Conservation (phyloP, 2,329 filamentous ascomycete species). For the Neofusicoccum sp. region DNA sequence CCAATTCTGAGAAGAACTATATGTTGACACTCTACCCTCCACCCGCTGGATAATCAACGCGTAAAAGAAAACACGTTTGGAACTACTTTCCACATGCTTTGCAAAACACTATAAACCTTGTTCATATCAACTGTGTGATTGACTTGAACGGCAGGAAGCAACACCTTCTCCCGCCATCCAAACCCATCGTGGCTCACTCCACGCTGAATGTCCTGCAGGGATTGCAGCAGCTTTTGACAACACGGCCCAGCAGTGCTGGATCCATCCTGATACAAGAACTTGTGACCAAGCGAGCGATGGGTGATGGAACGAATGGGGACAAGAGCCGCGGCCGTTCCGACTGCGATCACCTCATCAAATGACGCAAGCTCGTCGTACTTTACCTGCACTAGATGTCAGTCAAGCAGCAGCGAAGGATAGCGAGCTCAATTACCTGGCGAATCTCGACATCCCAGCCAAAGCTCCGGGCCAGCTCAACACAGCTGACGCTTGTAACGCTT, state of each 20-base stretch:
- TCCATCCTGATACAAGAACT: slow-evolving; percentile 26
- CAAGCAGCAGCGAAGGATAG: background rate
- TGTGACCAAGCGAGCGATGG: slow-evolving; percentile 25
- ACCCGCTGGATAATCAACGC: background rate
- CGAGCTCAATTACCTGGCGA: slow-evolving; percentile 24
- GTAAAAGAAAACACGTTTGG: background rate
- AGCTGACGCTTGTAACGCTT: slow-evolving; percentile 35
- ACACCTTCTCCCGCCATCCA: slow-evolving; percentile 8
- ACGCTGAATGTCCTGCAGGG: slow-evolving; percentile 2
- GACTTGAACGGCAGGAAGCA: background rate
- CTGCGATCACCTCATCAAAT: slow-evolving; percentile 30
- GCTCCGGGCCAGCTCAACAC: slow-evolving; percentile 29
- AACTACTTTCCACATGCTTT: slow-evolving; percentile 1
- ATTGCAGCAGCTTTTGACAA: slow-evolving; percentile 1
- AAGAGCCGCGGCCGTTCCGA: slow-evolving; percentile 28
- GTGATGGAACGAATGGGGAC: slow-evolving; percentile 25
- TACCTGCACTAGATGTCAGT: slow-evolving; percentile 17
- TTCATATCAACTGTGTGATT: background rate
- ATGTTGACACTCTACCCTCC: background rate
- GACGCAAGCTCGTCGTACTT: slow-evolving; percentile 25
- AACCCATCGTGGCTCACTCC: slow-evolving; percentile 8
- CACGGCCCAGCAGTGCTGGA: background rate
- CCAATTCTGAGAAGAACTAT: too few species aligned
- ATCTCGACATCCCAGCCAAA: slow-evolving; percentile 39
- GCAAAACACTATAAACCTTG: background rate